These are phyloP conservation scores for Hygrocybe coccinea DNA, from an alignment of 768 basidiomycete genomes.

Conservation along the genomic window DNA sequence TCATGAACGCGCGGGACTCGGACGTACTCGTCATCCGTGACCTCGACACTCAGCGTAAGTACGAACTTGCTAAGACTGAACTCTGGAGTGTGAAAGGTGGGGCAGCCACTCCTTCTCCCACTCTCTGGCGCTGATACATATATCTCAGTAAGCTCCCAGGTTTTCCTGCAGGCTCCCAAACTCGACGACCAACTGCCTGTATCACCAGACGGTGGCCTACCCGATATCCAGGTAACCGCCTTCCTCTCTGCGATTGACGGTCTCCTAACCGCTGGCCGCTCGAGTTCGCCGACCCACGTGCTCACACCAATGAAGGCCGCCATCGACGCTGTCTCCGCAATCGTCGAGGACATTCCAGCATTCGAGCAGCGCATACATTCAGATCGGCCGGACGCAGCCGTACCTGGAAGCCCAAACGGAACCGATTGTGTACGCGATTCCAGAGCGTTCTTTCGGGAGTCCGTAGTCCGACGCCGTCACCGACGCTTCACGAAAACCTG, in stretches of 20 bases:
- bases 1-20: constrained; percentile 78
- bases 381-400: no score
- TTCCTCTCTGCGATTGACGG: constrained; percentile 89
- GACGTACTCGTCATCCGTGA: constrained; percentile 74
- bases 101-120: neutral
- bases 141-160: constrained; percentile 78
- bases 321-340: constrained; percentile 80
- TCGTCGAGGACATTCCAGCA: constrained; percentile 82
- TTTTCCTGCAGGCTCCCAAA: constrained; percentile 78
- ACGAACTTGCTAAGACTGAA: constrained; percentile 93
- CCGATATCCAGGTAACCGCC: constrained; percentile 85
- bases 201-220: constrained; percentile 77
- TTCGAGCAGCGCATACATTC: no score
- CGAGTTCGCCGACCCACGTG: constrained; percentile 83
- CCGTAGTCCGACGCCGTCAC: constrained; percentile 80
- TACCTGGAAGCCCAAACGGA: constrained; percentile 96
- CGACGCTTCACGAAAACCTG: constrained; percentile 84
- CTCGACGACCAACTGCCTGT: constrained; percentile 87
- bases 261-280: constrained; percentile 78
- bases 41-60: constrained; percentile 80
- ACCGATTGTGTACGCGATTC: constrained; percentile 89
- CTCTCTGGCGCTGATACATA: constrained; percentile 5
- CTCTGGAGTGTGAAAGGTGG: constrained; percentile 87
- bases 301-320: constrained; percentile 90
- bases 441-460: constrained; percentile 93